Conservation (phyloP, 495 filamentous ascomycete genomes). For the Endocarpon pusillum region DNA sequence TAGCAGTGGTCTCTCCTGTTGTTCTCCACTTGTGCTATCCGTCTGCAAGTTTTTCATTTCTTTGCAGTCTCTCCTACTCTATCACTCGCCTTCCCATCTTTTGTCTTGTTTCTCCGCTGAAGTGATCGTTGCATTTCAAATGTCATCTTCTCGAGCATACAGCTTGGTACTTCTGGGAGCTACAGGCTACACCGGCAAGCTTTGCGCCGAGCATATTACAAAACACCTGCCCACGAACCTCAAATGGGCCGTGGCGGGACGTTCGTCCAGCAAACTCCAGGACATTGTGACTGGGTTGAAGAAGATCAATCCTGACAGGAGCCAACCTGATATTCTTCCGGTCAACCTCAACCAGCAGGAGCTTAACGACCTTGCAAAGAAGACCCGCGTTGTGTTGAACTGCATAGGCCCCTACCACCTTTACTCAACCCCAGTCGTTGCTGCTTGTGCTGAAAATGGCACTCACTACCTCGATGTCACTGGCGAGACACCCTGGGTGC, state of each 20-base stretch:
- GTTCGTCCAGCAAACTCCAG: slow-evolving; percentile 57
- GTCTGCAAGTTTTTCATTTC: no score
- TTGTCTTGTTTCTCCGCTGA: no score
- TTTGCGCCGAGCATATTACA: slow-evolving; percentile 62
- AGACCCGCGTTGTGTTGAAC: slow-evolving; percentile 62
- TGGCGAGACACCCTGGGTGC: slow-evolving; percentile 70
- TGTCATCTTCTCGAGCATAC: slow-evolving; percentile 42
- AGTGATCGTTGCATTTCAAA: no score
- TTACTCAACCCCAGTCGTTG: slow-evolving; percentile 65
- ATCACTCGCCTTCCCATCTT: no score
- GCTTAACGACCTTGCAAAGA: slow-evolving; percentile 49
- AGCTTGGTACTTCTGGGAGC: slow-evolving; percentile 75
- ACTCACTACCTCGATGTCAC: slow-evolving; percentile 89
- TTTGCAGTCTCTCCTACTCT: no score
- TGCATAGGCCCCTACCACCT: slow-evolving; percentile 70
- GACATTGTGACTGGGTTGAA: slow-evolving; percentile 47
- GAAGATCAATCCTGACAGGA: slow-evolving; percentile 48
- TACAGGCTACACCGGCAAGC: slow-evolving; percentile 71
- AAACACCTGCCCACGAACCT: slow-evolving; percentile 56
- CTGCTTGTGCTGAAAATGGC: slow-evolving; percentile 73
- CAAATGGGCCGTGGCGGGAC: slow-evolving; percentile 82
- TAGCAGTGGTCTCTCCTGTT: no score
- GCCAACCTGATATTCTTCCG: slow-evolving; percentile 46
- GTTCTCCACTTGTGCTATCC: no score
- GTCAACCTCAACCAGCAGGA: slow-evolving; percentile 46